These are phyloP conservation scores for Xylaria palmicola DNA, from an alignment of 495 filamentous ascomycete genomes.

Conservation along the genomic window DNA sequence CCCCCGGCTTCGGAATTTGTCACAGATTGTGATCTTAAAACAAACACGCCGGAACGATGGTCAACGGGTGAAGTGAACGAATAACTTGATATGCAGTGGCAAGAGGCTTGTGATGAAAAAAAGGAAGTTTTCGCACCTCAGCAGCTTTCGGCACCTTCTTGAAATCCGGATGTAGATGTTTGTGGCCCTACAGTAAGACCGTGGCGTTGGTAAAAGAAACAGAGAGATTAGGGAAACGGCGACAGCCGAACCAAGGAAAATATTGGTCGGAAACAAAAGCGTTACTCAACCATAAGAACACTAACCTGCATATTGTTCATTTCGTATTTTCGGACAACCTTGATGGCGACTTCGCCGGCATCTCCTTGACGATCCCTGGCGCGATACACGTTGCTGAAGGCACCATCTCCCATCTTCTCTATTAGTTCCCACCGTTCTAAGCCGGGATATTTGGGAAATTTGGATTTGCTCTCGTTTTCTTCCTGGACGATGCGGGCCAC, in stretches of 20 bases:
- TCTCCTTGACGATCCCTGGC: slow-evolving; percentile 70
- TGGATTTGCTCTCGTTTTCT: slow-evolving; percentile 78
- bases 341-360: slow-evolving; percentile 87
- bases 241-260: slow-evolving; percentile 20
- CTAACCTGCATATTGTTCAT: slow-evolving; percentile 98
- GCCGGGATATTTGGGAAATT: slow-evolving; percentile 88
- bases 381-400: slow-evolving; percentile 97
- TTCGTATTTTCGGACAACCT: slow-evolving; percentile 97
- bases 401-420: slow-evolving; percentile 99
- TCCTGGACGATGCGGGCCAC: slow-evolving; percentile 86
- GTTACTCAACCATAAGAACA: slow-evolving; percentile 30
- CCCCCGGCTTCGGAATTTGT: background rate
- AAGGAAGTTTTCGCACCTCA: slow-evolving; percentile 79
- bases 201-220: slow-evolving; percentile 42
- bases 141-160: slow-evolving; percentile 90
- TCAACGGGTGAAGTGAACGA: slow-evolving; percentile 18
- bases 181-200: slow-evolving; percentile 64
- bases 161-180: slow-evolving; percentile 89
- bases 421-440: slow-evolving; percentile 85
- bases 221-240: slow-evolving; percentile 3
- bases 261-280: slow-evolving; percentile 20
- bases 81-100: slow-evolving; percentile 14
- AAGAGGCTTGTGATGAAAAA: slow-evolving; percentile 31
- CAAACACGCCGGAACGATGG: slow-evolving; percentile 14
- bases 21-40: background rate